Conservation (phyloP, 2,329 filamentous ascomycete genomes). For the Fusarium torulosum region DNA sequence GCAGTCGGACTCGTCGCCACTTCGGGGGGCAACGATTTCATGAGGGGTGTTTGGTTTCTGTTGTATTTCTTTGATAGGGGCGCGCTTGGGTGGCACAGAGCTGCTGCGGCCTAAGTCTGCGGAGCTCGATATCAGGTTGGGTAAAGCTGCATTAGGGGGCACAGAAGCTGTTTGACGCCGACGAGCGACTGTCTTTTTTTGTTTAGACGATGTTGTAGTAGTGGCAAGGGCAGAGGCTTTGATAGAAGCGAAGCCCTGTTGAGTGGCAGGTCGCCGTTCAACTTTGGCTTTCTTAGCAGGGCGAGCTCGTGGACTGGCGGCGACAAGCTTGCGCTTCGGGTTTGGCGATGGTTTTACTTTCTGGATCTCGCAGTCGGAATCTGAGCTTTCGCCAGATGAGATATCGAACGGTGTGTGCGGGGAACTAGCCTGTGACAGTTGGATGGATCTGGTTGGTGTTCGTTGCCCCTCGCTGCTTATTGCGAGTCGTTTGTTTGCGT, state of each 20-base stretch:
- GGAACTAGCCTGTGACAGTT: constrained; percentile 25
- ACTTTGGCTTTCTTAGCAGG: constrained; percentile 20
- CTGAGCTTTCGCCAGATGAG: constrained; percentile 35
- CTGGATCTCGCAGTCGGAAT: constrained; percentile 25
- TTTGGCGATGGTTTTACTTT: constrained; percentile 4
- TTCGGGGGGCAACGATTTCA: background rate
- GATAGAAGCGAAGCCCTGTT: background rate
- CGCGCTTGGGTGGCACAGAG: background rate
- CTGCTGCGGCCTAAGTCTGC: background rate
- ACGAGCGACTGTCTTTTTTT: background rate
- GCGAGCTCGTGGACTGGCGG: constrained; percentile 5
- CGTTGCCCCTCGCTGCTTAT: background rate
- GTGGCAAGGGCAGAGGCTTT: background rate
- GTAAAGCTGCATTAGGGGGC: background rate
- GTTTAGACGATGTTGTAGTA: background rate
- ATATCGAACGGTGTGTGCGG: constrained; percentile 37
- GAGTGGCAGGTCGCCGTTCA: background rate
- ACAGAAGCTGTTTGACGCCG: background rate
- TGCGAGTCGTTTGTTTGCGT: background rate
- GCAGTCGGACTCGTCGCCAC: constrained; percentile 32
- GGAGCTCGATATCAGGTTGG: background rate
- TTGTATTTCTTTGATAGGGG: background rate
- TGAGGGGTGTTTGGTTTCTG: background rate
- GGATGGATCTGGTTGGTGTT: constrained; percentile 6
- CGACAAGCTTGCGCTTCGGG: constrained; percentile 29